A percentile compares a stretch with the other conserved stretches of the same genome.
Evolutionary conservation across 805 yeast species (phyloP).

Genomic region (Zygosaccharomyces bisporus): DNA sequence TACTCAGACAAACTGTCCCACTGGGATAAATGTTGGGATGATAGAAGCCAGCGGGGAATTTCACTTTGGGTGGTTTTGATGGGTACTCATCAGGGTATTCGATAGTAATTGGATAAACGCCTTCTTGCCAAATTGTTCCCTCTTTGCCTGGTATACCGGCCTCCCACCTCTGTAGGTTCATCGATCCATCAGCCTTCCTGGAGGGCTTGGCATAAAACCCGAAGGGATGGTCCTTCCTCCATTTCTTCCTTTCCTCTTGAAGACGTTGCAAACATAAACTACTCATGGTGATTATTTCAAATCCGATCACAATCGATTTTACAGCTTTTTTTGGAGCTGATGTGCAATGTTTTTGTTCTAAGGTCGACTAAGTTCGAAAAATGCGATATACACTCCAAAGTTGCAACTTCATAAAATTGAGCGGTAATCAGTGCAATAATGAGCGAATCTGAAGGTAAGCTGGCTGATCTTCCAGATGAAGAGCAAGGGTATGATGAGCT

Average conservation of each 20-base stretch:
- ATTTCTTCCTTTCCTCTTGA: conserved; percentile 93
- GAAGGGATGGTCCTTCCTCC: conserved; percentile 98
- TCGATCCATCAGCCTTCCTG: conserved; percentile 73
- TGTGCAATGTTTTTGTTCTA: not conserved
- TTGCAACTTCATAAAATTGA: not conserved
- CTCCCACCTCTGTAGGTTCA: conserved; percentile 83
- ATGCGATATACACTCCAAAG: not conserved
- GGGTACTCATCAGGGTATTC: conserved; percentile 90
- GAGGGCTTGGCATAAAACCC: conserved; percentile 93
- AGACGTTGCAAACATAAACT: conserved; percentile 74
- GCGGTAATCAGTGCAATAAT: not conserved
- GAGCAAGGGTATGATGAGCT: conserved; percentile 64
- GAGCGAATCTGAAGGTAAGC: not conserved
- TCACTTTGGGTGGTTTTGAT: conserved; percentile 92
- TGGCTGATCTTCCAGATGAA: not conserved
- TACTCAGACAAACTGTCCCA: conserved; percentile 91
- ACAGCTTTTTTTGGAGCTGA: not conserved
- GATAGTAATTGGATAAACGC: conserved; percentile 80
- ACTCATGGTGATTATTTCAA: conserved; percentile 33
- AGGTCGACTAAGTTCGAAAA: not conserved
- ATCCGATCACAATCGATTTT: not conserved
- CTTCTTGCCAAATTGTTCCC: conserved; percentile 84
- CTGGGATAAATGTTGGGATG: conserved; percentile 98
- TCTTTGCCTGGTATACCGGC: conserved; percentile 96
- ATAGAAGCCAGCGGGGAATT: conserved; percentile 83